Base-by-base conservation (phyloP, 2,329 filamentous ascomycete species). In the Allantophomopsis cytisporea region DNA sequence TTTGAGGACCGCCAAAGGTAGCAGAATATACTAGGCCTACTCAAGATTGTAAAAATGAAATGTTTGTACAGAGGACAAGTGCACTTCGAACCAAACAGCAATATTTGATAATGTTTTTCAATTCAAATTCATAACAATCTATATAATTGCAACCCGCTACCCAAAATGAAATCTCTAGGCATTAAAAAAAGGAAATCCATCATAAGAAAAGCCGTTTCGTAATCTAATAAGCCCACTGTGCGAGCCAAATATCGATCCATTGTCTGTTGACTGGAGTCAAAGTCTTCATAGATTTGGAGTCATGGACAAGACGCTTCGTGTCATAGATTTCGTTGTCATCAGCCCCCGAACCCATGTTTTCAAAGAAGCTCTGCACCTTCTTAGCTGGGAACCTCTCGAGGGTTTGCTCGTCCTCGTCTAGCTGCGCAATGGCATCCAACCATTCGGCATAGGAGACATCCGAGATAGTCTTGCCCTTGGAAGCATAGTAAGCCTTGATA, bases 351-450 rank as follows among this genome's bases (percentile, higher is more conserved):
- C 42, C 44, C 13, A 48, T 18, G 6, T 46, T 45, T 11, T 37
- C 21, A 1, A 43, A 39, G 36, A 43, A 60, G 16, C 53, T 53
- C 1, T 73, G 45, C 35, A 75, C 54, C 55, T 73, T 74, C 32
- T 72, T 47, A 8, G 61, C 68, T 0, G 68, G 68, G 45, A 70
- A 71, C 40, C 50, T 54, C 3, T 56, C 56, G 1, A 69, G 45
- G 45, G 69, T 70, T 38, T 50, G 55, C 2, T 54, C 56, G 3
- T 64, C 46, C 5, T 52, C 48, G 1, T 55, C 54, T 40, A 64
- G 67, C 42, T 59, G 43, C 41, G 67, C 62, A 15, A 74, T 53
- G 8, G 54, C 50, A 2, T 49, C 36, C 2, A 73, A 50, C 70
- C 69, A 74, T 21, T 66, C 60, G 12, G 50, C 43, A 20, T 70